Evolutionary conservation across 176 grass and related monocot species (phyloP).

Genomic region (Cenchrus fungigraminus): DNA sequence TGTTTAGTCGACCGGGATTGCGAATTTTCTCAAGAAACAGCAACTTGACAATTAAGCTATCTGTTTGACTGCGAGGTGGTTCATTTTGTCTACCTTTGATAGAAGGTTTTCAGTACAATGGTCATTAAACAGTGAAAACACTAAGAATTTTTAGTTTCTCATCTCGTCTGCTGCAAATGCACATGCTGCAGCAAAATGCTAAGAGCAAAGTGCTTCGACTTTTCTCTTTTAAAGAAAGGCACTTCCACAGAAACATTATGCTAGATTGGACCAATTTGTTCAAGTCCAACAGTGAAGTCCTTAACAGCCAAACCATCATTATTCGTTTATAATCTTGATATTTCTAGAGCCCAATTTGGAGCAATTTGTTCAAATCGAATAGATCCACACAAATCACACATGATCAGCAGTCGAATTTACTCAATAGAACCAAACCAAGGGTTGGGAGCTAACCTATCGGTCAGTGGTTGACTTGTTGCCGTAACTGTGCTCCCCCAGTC

Average conservation of each 20-base stretch:
- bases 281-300: background rate
- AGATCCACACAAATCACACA: too few relatives aligned
- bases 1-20: too few relatives aligned
- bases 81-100: background rate
- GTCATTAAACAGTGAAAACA: background rate
- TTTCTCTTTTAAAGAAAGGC: background rate
- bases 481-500: too few relatives aligned
- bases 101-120: background rate
- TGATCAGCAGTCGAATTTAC: background rate
- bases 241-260: background rate
- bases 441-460: background rate
- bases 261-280: background rate
- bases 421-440: background rate
- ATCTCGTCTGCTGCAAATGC: background rate
- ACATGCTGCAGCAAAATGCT: too few relatives aligned
- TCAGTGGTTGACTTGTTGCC: too few relatives aligned
- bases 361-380: background rate
- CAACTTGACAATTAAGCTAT: background rate
- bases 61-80: background rate
- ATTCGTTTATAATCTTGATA: background rate
- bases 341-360: background rate
- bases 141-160: background rate
- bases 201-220: background rate
- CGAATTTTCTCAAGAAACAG: background rate
- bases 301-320: background rate